phyloP scores from a whole-genome alignment of 306 rosid genomes.

The Quercus berberidifolia region DNA sequence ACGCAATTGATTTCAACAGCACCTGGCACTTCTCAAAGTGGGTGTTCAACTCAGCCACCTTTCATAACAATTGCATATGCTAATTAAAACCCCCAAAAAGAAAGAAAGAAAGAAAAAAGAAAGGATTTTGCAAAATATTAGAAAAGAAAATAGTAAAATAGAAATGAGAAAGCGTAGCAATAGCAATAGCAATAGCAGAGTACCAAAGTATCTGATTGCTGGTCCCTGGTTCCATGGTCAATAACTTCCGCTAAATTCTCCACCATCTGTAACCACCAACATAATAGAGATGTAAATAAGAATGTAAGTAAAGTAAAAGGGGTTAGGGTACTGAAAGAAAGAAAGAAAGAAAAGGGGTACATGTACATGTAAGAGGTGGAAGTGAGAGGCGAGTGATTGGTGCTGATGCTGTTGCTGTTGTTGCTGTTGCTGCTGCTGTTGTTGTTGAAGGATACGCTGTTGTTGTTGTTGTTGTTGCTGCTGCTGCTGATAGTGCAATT shows the following conservation, averaged over 20 bases:
- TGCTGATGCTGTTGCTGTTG: slow-evolving; percentile 52
- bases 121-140: not conserved
- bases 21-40: slow-evolving; percentile 92
- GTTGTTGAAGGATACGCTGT: slow-evolving; percentile 36
- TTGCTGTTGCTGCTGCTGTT: slow-evolving; percentile 48
- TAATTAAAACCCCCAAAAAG: not conserved
- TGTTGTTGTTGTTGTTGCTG: not conserved
- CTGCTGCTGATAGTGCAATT: too few relatives aligned
- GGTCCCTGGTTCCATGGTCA: slow-evolving; percentile 77
- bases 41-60: slow-evolving; percentile 72
- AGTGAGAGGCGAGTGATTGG: slow-evolving; percentile 43
- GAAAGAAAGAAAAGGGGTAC: slow-evolving; percentile 13
- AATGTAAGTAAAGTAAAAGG: too few relatives aligned
- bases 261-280: slow-evolving; percentile 50
- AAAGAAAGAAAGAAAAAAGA: not conserved
- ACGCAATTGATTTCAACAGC: slow-evolving; percentile 79
- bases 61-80: slow-evolving; percentile 9
- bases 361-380: slow-evolving; percentile 54
- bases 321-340: slow-evolving; percentile 9
- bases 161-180: too few relatives aligned
- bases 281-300: not conserved
- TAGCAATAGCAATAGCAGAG: too few relatives aligned
- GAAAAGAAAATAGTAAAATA: not conserved
- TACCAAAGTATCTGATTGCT: slow-evolving; percentile 81
- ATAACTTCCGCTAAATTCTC: slow-evolving; percentile 79